Evolutionary conservation across 805 yeast genomes (phyloP).

Genomic region (Candida awuae): DNA sequence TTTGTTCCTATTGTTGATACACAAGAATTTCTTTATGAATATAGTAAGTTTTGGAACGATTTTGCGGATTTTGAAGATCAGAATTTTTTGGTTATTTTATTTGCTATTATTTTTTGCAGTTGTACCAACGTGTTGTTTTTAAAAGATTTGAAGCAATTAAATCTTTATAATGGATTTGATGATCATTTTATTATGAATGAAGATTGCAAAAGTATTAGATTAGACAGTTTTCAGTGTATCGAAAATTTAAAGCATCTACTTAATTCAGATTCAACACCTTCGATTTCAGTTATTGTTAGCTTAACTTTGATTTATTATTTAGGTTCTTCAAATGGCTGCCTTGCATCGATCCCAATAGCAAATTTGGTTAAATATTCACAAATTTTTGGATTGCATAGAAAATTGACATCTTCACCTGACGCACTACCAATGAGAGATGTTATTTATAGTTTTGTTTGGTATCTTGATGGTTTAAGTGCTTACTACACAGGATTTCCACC

Average conservation of each 20-base stretch:
- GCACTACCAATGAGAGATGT: constrained; percentile 14
- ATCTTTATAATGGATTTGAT: neutral
- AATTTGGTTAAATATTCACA: constrained; percentile 14
- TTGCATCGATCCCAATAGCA: constrained; percentile 13
- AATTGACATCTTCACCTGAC: constrained; percentile 7
- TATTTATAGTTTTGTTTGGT: constrained; percentile 18
- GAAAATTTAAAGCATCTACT: constrained; percentile 16
- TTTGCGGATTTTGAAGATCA: constrained; percentile 6
- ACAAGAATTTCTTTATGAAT: constrained; percentile 17
- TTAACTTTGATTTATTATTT: constrained; percentile 16
- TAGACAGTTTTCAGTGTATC: constrained; percentile 14
- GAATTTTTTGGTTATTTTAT: constrained; percentile 14
- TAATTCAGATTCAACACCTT: constrained; percentile 16
- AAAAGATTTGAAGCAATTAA: neutral
- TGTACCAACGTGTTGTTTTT: constrained; percentile 12
- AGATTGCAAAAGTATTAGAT: constrained; percentile 12
- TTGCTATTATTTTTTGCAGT: constrained; percentile 18
- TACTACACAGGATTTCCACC: constrained; percentile 21
- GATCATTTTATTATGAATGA: neutral
- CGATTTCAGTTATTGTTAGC: constrained; percentile 16
- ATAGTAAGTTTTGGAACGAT: constrained; percentile 14
- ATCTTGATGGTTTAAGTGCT: constrained; percentile 17
- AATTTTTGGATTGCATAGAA: constrained; percentile 18
- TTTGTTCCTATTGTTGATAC: constrained; percentile 19
- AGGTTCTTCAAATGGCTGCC: constrained; percentile 18